Percentiles rank a stretch among this genome's conserved stretches.
Conservation (phyloP, 2,329 filamentous ascomycete genomes). For the Fusarium luffae region DNA sequence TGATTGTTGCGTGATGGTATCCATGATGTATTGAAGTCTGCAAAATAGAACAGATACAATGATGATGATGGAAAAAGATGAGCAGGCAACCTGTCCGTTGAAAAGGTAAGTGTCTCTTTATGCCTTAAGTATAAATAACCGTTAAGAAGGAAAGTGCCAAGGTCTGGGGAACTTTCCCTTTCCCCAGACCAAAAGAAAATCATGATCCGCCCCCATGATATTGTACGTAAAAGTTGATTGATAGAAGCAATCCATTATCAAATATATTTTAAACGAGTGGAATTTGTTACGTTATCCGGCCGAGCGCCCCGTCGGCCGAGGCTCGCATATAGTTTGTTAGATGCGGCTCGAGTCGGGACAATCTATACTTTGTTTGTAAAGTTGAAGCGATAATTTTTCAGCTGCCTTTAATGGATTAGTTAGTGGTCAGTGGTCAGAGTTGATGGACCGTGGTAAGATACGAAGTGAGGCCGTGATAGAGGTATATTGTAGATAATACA, state of each 20-base stretch:
- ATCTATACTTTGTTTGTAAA: not conserved
- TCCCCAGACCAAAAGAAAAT: not conserved
- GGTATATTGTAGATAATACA: not conserved
- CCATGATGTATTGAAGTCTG: constrained; percentile 1
- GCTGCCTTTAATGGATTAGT: constrained; percentile 12
- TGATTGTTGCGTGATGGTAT: not conserved
- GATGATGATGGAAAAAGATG: not conserved
- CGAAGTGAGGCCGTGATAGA: not conserved
- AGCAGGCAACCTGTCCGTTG: not conserved
- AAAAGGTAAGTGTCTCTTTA: not conserved
- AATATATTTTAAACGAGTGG: constrained; percentile 3
- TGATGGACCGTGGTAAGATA: not conserved
- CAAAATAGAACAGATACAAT: not conserved
- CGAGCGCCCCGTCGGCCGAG: constrained; percentile 5
- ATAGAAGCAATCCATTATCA: constrained; percentile 21
- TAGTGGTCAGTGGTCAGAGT: not conserved
- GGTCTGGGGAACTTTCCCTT: constrained; percentile 13
- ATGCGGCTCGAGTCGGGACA: constrained; percentile 13
- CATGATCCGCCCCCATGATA: not conserved
- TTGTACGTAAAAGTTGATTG: constrained; percentile 20
- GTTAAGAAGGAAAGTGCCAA: not conserved
- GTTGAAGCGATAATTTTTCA: not conserved
- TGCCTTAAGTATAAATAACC: not conserved
- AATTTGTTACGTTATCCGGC: constrained; percentile 22
- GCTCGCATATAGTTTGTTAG: constrained; percentile 16